Conservation (phyloP, 139 green algal genomes). For the Gonium pectorale region DNA sequence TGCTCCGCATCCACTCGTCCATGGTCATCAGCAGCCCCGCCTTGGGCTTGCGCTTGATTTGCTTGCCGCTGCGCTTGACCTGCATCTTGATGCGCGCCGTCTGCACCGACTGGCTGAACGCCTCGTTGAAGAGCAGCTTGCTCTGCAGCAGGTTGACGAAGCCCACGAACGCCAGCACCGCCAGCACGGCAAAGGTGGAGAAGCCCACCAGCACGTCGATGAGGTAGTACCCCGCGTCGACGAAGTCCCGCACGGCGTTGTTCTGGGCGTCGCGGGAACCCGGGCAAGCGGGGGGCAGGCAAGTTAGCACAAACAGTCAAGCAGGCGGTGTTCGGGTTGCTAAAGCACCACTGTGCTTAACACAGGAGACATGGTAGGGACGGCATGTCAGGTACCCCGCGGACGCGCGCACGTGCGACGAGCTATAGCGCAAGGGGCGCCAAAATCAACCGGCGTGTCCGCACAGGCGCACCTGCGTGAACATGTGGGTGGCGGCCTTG, state of each 20-base stretch:
- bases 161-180: conserved; percentile 31
- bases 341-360: too few relatives aligned
- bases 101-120: conserved; percentile 43
- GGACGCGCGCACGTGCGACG: too few relatives aligned
- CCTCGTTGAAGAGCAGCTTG: conserved; percentile 48
- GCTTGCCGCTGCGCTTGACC: conserved; percentile 36
- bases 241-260: conserved; percentile 38
- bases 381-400: too few relatives aligned
- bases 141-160: conserved; percentile 32
- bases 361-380: background rate
- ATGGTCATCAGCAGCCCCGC: conserved; percentile 22
- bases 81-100: conserved; percentile 21
- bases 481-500: conserved; percentile 22
- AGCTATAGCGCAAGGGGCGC: background rate
- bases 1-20: conserved; percentile 37
- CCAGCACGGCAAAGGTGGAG: conserved; percentile 23
- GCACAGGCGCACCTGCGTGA: conserved; percentile 22
- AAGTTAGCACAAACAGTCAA: too few relatives aligned
- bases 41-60: conserved; percentile 40
- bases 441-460: too few relatives aligned
- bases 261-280: background rate
- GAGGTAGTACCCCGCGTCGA: conserved; percentile 33
- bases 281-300: too few relatives aligned
- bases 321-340: too few relatives aligned
- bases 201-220: conserved; percentile 33